phyloP scores from a whole-genome alignment of 2,329 filamentous ascomycete genomes.

The Penicillium sp. region DNA sequence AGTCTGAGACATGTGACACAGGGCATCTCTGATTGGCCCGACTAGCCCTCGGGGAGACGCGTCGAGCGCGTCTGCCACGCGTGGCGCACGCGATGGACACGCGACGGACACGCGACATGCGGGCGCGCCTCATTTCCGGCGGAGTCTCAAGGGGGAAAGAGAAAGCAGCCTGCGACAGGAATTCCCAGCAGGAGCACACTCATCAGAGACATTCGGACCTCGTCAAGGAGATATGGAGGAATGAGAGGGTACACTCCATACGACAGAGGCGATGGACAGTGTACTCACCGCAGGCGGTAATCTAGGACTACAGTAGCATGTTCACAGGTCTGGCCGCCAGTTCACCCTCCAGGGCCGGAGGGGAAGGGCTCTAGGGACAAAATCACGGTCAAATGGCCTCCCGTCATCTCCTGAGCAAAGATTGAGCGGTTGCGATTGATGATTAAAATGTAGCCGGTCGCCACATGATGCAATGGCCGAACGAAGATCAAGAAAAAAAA shows the following conservation, averaged over 20 bases:
- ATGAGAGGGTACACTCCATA: slow-evolving; percentile 3
- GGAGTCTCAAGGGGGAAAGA: too few relatives aligned
- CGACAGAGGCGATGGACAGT: too few relatives aligned
- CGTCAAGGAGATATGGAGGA: slow-evolving; percentile 7
- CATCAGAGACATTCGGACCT: too few relatives aligned
- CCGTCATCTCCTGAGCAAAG: too few relatives aligned
- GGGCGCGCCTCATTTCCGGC: not conserved
- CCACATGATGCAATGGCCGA: slow-evolving; percentile 1
- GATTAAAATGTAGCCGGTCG: slow-evolving; percentile 14
- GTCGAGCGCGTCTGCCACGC: slow-evolving; percentile 6
- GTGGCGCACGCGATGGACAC: not conserved
- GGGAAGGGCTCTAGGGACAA: not conserved
- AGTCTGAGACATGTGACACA: not conserved
- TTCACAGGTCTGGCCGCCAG: not conserved
- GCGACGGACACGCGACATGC: not conserved
- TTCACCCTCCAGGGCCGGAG: slow-evolving; percentile 10
- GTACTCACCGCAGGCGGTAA: too few relatives aligned
- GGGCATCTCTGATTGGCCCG: slow-evolving; percentile 7
- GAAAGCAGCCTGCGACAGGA: too few relatives aligned
- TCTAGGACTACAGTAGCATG: too few relatives aligned
- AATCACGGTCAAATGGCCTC: too few relatives aligned
- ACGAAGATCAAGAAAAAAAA: not conserved
- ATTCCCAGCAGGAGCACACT: too few relatives aligned
- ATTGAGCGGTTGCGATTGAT: not conserved
- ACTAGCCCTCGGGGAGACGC: not conserved